Evolutionary conservation across 179 eudicot species (phyloP).

Genomic region (Corrigiola litoralis): DNA sequence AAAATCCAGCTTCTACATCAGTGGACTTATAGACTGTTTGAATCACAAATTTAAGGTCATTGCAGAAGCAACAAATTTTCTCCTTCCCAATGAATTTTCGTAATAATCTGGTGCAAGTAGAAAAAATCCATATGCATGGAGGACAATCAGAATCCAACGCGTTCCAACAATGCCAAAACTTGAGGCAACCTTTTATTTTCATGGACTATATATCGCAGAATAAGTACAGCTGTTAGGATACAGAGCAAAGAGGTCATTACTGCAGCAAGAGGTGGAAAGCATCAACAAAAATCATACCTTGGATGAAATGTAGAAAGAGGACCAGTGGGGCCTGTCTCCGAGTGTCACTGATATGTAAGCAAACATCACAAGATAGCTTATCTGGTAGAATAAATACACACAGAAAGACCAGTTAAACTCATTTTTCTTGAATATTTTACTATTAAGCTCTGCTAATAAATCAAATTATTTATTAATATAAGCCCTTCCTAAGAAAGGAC

Average conservation of each 20-base stretch:
- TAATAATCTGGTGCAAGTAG: too few species aligned
- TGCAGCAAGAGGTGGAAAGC: background rate
- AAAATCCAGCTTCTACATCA: background rate
- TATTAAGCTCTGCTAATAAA: background rate
- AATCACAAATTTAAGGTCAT: too few species aligned
- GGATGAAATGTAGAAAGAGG: slow-evolving; percentile 72
- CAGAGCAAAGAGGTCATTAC: background rate
- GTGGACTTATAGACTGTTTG: too few species aligned
- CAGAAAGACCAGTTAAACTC: slow-evolving; percentile 1
- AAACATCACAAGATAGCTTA: slow-evolving; percentile 99
- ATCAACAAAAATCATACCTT: slow-evolving; percentile 48
- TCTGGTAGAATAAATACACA: slow-evolving; percentile 41
- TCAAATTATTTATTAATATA: background rate
- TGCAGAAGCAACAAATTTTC: too few species aligned
- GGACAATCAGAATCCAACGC: background rate
- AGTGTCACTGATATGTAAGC: slow-evolving; percentile 92
- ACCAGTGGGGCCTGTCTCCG: slow-evolving; percentile 68
- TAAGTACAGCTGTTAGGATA: background rate
- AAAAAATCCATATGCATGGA: too few species aligned
- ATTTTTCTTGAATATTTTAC: background rate
- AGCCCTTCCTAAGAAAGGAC: slow-evolving; percentile 9
- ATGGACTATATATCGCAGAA: background rate
- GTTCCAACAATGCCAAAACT: background rate
- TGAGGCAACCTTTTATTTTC: background rate
- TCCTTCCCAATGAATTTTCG: too few species aligned